Evolutionary conservation across 2,329 filamentous ascomycete genomes (phyloP).

Genomic region (Colletotrichum shisoi): DNA sequence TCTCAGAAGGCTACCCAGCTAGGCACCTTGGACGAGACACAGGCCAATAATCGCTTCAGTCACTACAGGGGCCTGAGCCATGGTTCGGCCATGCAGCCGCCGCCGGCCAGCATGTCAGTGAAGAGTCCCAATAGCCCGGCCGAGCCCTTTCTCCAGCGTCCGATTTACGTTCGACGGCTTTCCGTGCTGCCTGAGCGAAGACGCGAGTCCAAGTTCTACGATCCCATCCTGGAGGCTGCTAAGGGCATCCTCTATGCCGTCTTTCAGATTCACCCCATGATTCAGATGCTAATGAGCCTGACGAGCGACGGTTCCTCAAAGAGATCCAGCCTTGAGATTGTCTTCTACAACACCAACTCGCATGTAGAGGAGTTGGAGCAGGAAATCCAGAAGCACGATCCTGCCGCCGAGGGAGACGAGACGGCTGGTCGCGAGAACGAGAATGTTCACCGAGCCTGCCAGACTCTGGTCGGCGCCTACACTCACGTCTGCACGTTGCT

Average conservation of each 20-base stretch:
- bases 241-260: conserved; percentile 73
- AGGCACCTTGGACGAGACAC: conserved; percentile 68
- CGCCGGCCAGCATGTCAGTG: conserved; percentile 49
- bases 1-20: conserved; percentile 68
- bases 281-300: conserved; percentile 70
- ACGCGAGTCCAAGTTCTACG: conserved; percentile 67
- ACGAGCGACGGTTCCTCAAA: conserved; percentile 68
- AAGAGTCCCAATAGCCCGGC: conserved; percentile 68
- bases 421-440: conserved; percentile 65
- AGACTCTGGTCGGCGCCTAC: conserved; percentile 70
- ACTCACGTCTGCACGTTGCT: conserved; percentile 70
- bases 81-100: conserved; percentile 71
- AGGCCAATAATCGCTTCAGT: conserved; percentile 70
- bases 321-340: conserved; percentile 70
- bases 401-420: conserved; percentile 58
- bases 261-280: conserved; percentile 73
- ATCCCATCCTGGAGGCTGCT: conserved; percentile 69
- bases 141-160: conserved; percentile 64
- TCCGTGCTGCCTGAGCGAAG: conserved; percentile 70
- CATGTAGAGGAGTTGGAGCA: conserved; percentile 72
- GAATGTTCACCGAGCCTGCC: conserved; percentile 68
- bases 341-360: conserved; percentile 72
- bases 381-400: conserved; percentile 69
- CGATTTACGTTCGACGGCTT: conserved; percentile 69
- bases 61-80: conserved; percentile 73